Evolutionary conservation across 2,329 filamentous ascomycete genomes (phyloP).

Genomic region (Paecilomyces sp.): DNA sequence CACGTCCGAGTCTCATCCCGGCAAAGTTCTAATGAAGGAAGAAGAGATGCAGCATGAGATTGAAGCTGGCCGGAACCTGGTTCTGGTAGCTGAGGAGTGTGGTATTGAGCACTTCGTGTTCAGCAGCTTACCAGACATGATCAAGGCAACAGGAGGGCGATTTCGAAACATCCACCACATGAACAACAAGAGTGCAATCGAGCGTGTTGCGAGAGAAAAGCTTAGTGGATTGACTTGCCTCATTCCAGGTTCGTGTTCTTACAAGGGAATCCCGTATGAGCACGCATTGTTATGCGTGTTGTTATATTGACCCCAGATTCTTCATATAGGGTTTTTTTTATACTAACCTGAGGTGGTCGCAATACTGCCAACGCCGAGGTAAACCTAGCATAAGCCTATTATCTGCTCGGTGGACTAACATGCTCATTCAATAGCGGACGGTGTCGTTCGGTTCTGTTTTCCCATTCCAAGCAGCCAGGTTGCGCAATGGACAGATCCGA

Average conservation of each 20-base stretch:
- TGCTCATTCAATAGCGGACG: conserved; percentile 5
- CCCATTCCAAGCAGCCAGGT: conserved; percentile 6
- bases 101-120: conserved; percentile 10
- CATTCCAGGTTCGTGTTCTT: conserved; percentile 8
- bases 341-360: conserved; percentile 9
- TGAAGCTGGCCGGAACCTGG: conserved; percentile 11
- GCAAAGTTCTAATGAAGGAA: conserved; percentile 7
- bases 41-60: conserved; percentile 13
- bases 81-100: conserved; percentile 9
- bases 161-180: conserved; percentile 9
- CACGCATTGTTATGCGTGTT: not conserved
- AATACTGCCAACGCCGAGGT: conserved; percentile 7
- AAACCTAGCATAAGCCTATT: not conserved
- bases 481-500: conserved; percentile 12
- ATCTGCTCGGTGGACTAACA: not conserved
- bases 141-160: conserved; percentile 4
- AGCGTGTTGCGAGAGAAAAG: conserved; percentile 7
- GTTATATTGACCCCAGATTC: not conserved
- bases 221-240: conserved; percentile 8
- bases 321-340: conserved; percentile 8
- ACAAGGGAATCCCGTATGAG: not conserved
- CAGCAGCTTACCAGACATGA: conserved; percentile 13
- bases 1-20: conserved; percentile 5
- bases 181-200: conserved; percentile 10
- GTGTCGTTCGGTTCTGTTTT: conserved; percentile 8